Evolutionary conservation across 257 asterid species (phyloP).

Genomic region (Ehretia macrophylla): DNA sequence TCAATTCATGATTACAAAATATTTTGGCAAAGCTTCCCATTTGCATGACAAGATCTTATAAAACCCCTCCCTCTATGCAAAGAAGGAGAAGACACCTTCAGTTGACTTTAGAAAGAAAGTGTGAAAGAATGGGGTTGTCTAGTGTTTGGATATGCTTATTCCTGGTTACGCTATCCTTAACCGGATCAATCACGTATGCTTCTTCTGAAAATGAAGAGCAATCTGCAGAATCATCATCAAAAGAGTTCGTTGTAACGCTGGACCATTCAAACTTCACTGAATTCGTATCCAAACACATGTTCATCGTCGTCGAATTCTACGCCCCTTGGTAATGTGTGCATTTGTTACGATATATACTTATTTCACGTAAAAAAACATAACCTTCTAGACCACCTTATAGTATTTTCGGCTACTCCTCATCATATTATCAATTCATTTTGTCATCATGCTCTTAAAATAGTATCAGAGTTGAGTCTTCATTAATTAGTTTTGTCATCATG

Average conservation of each 20-base stretch:
- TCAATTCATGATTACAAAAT: too few relatives aligned
- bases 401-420: too few relatives aligned
- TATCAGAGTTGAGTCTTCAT: too few relatives aligned
- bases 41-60: too few relatives aligned
- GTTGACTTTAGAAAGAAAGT: neutral
- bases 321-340: neutral
- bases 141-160: neutral
- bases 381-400: too few relatives aligned
- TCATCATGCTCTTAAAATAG: too few relatives aligned
- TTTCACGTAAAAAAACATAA: too few relatives aligned
- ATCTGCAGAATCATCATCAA: neutral
- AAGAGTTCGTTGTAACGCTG: neutral
- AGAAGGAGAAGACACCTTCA: neutral
- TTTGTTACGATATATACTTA: too few relatives aligned
- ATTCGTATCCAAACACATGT: neutral
- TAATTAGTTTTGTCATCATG: too few relatives aligned
- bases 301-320: neutral
- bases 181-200: neutral
- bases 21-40: too few relatives aligned
- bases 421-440: too few relatives aligned
- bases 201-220: neutral
- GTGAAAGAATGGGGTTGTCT: neutral
- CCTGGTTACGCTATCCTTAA: neutral
- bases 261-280: neutral
- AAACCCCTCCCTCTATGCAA: neutral